Base-by-base conservation (phyloP, 106 monocot genomes). In the Triglochin maritima region DNA sequence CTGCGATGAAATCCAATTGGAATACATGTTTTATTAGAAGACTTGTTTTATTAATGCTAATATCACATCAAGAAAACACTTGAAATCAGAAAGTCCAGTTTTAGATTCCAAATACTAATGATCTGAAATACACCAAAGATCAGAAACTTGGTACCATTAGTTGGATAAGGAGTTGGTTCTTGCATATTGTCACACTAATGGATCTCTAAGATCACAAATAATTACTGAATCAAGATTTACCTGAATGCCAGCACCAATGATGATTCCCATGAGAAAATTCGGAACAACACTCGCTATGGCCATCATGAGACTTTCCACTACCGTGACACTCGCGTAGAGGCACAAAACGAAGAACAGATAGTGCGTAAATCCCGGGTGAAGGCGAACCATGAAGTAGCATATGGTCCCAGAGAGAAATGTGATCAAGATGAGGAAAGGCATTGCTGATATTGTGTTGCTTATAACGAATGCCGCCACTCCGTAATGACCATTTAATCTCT, bases 231-330 rank as follows among this genome's bases (percentile, higher is more conserved):
- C 6, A 14, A 59, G 6, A 13, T 3, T 71, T 68, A 88, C 92
- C 83, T 92, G 92, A 75, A 92, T 92, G 46, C 92, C 92, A 62
- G 88, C 87, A 71, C 87, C 92, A 2, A 78, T 81, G 71, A 93
- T 86, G 29, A 93, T 93, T 10, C 92, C 92, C 88, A 93, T 81
- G 67, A 93, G 85, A 66, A 93, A 93, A 76, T 93, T 85, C 13
- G 92, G 85, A 2, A 93, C 79, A 2, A 88, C 79, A 71, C 85
- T 86, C 7, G 92, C 92, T 29, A 93, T 81, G 43, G 76, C 81
- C 92, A 93, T 93, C 92, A 93, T 93, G 63, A 93, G 63, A 64
- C 92, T 88, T 75, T 93, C 92, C 0, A 93, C 92, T 11, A 93
- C 85, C 0, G 83, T 83, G 29, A 93, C 81, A 47, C 88, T 79